Base-by-base conservation (phyloP, 805 yeast genomes). In the Wickerhamiella kurtzmanii region DNA sequence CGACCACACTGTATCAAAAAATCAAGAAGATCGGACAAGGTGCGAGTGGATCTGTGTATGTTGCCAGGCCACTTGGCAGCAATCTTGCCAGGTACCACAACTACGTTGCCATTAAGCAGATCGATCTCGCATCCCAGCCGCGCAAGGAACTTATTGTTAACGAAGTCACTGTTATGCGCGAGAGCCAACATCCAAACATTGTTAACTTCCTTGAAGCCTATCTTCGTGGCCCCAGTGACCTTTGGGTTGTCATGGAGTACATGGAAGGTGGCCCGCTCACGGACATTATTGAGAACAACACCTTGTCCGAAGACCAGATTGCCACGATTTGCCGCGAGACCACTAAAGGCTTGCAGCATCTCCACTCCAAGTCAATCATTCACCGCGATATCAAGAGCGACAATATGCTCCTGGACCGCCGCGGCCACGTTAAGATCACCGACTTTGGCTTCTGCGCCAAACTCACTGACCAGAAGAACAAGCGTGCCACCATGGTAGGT, bases 171-270 rank as follows among this genome's bases (percentile, higher is more conserved):
- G 96, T 92, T 20, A 92, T 92, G 98, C 86, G 86, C 62, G 96
- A 87, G 59, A 80, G 94, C 15, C 88, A 83, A 53, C 97, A 92
- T 66, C 80, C 82, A 51, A 92, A 92, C 62, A 92, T 92, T 64
- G 98, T 92, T 49, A 92, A 89, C 62, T 92, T 85, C 64, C 66
- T 92, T 50, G 97, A 89, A 60, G 86, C 96, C 1, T 94, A 85
- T 59, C 67, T 89, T 52, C 73, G 87, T 46, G 85, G 86, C 3
- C 46, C 48, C 18, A 43, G 41, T 36, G 96, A 92, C 59, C 70
- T 92, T 50, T 89, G 97, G 96, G 98, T 92, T n/a, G 83, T 94
- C 28, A 92, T 92, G 99, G 99, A 92, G 64, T 94, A 79, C 63
- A 92, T 92, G 99, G 96, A 94, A 67, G 98, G 98, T 46, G 99